A percentile compares a stretch with the other conserved stretches of the same genome.
phyloP scores from a whole-genome alignment of 805 yeast genomes.

The Wickerhamomyces strasburgensis region DNA sequence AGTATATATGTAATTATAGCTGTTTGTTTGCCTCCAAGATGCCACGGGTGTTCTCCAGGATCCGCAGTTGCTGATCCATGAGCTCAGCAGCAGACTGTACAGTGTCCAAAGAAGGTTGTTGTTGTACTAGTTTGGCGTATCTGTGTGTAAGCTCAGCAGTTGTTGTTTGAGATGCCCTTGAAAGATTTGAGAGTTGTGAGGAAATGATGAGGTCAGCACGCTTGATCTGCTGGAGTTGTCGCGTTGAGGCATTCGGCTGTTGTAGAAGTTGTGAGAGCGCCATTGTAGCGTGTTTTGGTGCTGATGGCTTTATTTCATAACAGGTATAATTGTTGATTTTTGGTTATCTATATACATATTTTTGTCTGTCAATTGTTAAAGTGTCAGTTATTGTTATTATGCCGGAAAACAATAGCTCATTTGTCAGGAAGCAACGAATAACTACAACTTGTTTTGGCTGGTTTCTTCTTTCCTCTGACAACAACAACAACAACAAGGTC shows the following conservation, averaged over 20 bases:
- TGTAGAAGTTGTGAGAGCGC: conserved; percentile 5
- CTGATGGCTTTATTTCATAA: too few relatives aligned
- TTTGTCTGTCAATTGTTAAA: too few relatives aligned
- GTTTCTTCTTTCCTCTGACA: background rate
- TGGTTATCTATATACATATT: too few relatives aligned
- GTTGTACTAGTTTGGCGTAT: conserved; percentile 8
- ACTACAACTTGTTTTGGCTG: background rate
- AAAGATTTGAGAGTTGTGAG: conserved; percentile 17
- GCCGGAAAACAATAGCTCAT: too few relatives aligned
- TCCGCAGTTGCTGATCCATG: conserved; percentile 66
- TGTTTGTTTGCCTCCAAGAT: conserved; percentile 29
- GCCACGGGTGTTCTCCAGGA: conserved; percentile 54
- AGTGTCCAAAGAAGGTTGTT: conserved; percentile 16
- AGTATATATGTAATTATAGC: conserved; percentile 2
- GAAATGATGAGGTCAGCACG: conserved; percentile 19
- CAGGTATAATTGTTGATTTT: too few relatives aligned
- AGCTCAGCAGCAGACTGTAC: conserved; percentile 60
- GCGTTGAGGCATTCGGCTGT: conserved; percentile 14
- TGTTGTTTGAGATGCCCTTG: conserved; percentile 7
- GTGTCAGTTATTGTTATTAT: too few relatives aligned
- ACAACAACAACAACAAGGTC: background rate
- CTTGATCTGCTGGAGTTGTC: conserved; percentile 18
- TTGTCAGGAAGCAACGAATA: too few relatives aligned
- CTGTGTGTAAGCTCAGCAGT: conserved; percentile 6
- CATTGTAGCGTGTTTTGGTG: background rate